Conservation (phyloP, 2,329 filamentous ascomycete species). For the Metarhizium album region DNA sequence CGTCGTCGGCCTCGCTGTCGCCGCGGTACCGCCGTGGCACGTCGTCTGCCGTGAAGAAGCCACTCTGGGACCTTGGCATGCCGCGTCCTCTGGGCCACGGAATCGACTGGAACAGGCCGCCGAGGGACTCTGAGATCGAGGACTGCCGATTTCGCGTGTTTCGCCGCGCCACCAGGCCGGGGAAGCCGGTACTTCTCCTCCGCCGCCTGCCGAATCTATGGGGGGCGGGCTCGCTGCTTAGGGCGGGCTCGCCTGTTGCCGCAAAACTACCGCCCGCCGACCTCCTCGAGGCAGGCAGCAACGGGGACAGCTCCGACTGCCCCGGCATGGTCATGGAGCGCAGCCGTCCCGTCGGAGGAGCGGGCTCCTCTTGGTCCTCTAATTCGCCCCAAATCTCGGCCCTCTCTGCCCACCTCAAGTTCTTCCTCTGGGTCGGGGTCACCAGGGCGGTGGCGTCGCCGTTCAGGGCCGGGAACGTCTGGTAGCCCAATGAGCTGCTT, state of each 20-base stretch:
- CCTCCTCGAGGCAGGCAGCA: constrained; percentile 25
- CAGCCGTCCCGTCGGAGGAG: constrained; percentile 27
- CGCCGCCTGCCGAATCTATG: constrained; percentile 30
- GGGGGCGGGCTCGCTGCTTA: constrained; percentile 20
- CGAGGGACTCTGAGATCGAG: constrained; percentile 37
- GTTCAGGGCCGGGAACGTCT: constrained; percentile 35
- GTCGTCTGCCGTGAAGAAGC: constrained; percentile 4
- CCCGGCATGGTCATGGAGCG: constrained; percentile 40
- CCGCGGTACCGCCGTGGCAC: background rate
- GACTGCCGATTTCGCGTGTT: constrained; percentile 27
- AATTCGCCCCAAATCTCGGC: constrained; percentile 84
- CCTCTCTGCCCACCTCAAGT: constrained; percentile 51
- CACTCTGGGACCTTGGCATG: constrained; percentile 7
- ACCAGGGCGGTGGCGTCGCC: constrained; percentile 27
- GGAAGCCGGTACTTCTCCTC: constrained; percentile 52
- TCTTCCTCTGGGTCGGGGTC: constrained; percentile 35
- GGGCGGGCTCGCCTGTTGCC: constrained; percentile 15
- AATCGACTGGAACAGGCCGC: constrained; percentile 39
- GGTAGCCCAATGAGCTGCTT: constrained; percentile 28
- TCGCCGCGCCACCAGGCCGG: constrained; percentile 45
- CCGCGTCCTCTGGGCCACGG: constrained; percentile 37
- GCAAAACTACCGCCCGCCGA: constrained; percentile 19
- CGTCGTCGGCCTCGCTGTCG: background rate
- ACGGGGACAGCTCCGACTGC: constrained; percentile 27
- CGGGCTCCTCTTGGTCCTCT: constrained; percentile 54